phyloP scores from a whole-genome alignment of 1,284 basidiomycete genomes.

The Papiliotrema terrestris region DNA sequence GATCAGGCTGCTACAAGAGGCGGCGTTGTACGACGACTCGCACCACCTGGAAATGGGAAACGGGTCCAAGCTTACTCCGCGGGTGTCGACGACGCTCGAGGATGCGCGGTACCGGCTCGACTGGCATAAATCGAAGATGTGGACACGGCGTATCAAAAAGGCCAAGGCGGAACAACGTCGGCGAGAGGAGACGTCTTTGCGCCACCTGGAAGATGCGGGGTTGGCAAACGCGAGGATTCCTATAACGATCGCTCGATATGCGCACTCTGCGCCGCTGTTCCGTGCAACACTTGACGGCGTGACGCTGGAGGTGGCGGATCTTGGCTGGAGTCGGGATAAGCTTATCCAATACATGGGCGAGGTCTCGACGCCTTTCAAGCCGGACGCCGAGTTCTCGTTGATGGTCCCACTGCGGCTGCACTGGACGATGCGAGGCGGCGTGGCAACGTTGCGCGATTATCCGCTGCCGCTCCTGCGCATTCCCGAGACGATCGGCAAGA shows the following conservation, averaged over 20 bases:
- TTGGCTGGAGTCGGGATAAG: slow-evolving; percentile 50
- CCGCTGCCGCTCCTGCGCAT: slow-evolving; percentile 55
- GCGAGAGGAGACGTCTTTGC: slow-evolving; percentile 49
- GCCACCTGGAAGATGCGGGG: slow-evolving; percentile 32
- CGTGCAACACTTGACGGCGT: slow-evolving; percentile 66
- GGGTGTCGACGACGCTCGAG: slow-evolving; percentile 58
- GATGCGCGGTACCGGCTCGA: slow-evolving; percentile 73
- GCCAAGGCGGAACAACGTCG: slow-evolving; percentile 51
- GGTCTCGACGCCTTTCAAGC: slow-evolving; percentile 56
- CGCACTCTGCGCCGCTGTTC: slow-evolving; percentile 66
- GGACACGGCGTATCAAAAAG: slow-evolving; percentile 59
- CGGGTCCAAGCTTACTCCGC: slow-evolving; percentile 20
- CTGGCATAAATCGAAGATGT: slow-evolving; percentile 72
- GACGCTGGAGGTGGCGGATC: slow-evolving; percentile 59
- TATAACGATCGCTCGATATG: slow-evolving; percentile 50
- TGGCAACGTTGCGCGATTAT: slow-evolving; percentile 70
- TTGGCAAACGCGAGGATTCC: slow-evolving; percentile 41
- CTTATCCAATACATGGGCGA: slow-evolving; percentile 56
- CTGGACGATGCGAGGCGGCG: slow-evolving; percentile 63
- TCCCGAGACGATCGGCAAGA: slow-evolving; percentile 26
- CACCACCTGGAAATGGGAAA: background rate
- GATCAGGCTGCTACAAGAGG: slow-evolving; percentile 54
- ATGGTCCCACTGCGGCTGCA: slow-evolving; percentile 78
- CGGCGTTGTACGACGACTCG: slow-evolving; percentile 30
- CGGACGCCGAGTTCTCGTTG: slow-evolving; percentile 70